Conservation (phyloP, 176 grass and related monocot genomes). For the Aegilops longissima region DNA sequence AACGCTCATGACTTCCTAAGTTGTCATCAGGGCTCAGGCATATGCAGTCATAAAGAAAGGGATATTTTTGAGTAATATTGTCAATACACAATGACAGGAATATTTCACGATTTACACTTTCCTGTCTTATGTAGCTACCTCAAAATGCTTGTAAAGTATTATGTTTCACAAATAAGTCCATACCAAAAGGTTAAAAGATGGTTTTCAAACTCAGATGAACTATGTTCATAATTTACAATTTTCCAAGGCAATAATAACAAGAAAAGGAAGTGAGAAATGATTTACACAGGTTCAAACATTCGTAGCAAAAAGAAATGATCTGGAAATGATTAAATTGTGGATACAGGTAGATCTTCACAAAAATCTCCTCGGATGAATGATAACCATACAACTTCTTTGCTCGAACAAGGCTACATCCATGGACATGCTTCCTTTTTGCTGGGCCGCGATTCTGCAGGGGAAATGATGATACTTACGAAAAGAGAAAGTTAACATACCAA, state of each 20-base stretch:
- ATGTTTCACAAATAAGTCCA: background rate
- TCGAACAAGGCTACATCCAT: conserved; percentile 92
- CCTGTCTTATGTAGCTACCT: background rate
- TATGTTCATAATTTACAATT: background rate
- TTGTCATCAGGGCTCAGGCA: background rate
- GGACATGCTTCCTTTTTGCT: conserved; percentile 77
- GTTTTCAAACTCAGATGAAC: conserved; percentile 1
- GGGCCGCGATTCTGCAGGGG: conserved; percentile 50
- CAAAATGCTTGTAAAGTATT: background rate
- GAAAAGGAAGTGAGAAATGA: conserved; percentile 24
- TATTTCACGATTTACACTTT: background rate
- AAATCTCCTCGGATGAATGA: conserved; percentile 72
- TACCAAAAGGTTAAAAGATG: background rate
- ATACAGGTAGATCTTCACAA: conserved; percentile 98
- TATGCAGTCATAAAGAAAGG: conserved; percentile 2
- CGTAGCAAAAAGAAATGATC: background rate
- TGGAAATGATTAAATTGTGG: conserved; percentile 38
- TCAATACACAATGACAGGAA: background rate
- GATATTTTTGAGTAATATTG: background rate
- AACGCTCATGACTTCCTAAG: background rate
- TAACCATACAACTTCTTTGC: conserved; percentile 92
- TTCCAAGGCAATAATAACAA: background rate
- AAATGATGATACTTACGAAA: conserved; percentile 27
- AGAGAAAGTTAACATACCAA: conserved; percentile 17
- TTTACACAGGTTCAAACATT: conserved; percentile 23